Base-by-base conservation (phyloP, 371 early-diverging fungal genomes). In the Apophysomyces variabilis region DNA sequence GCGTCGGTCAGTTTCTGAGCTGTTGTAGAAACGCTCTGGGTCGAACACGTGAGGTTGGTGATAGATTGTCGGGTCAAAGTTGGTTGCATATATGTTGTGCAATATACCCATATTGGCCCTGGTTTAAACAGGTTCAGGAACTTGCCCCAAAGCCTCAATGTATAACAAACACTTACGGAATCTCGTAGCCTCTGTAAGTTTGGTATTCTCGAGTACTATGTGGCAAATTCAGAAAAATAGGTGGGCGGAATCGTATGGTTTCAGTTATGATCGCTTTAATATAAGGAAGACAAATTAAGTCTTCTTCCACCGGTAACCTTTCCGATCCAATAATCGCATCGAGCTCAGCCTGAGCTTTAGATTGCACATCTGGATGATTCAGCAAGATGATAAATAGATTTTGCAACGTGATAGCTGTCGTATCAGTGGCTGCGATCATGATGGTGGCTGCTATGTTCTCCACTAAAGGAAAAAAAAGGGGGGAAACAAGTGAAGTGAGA, bases 361-460 rank as follows among this genome's bases (percentile, higher is more conserved):
- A 32, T 50, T 67, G 70, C 7, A 66, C 45, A 21, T 75, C 68
- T 3, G 73, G 70, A 37, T 75, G 46, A 18, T 70, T 47, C n/a
- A 69, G 62, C 36, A 75, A 57, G 43, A 72, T 66, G 38, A 68
- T 66, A 41, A 75, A 60, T 26, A 61, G 50, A 70, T 72, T 72
- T 32, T 67, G 50, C 32, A 69, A 18, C 32, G 66, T 58, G 5
- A 68, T 59, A 12, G 72, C 64, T 21, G 63, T 67, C 46, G 72
- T 72, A 12, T 69, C 75, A 16, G 63, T 58, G 3, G 72, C 72
- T 32, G 67, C 75, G 11, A 60, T 38, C 5, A 72, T 41, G 41
- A 41, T 41, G 41, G 41, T 41, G 41, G 41, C 41, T 41, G 41
- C 37, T 38, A 66, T 43, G 50, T 75, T 41, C 62, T 36, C 50